These are phyloP conservation scores for Aureobasidium sp. DNA, from an alignment of 2,329 filamentous ascomycete genomes.

Conservation along the genomic window DNA sequence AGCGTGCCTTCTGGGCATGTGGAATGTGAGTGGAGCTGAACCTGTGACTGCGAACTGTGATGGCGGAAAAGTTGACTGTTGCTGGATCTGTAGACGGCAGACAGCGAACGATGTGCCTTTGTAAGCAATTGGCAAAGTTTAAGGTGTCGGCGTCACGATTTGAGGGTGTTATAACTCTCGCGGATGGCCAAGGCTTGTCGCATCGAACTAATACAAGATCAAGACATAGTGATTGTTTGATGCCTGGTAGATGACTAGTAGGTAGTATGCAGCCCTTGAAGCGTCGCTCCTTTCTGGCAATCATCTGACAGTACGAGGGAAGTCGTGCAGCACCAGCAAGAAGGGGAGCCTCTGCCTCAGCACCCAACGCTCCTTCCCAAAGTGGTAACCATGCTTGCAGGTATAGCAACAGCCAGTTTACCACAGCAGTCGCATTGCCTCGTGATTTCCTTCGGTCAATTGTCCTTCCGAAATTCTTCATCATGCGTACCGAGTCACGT, in stretches of 20 bases:
- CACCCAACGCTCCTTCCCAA: not conserved
- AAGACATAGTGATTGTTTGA: not conserved
- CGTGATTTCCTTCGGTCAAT: not conserved
- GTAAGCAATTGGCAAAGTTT: not conserved
- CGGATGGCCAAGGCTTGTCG: not conserved
- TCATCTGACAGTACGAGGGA: not conserved
- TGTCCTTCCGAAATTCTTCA: not conserved
- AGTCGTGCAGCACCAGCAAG: not conserved
- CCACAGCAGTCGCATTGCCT: not conserved
- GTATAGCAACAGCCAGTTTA: not conserved
- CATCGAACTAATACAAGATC: not conserved
- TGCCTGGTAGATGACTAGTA: not conserved
- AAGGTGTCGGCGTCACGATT: not conserved
- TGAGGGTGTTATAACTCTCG: conserved; percentile 5
- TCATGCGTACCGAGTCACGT: not conserved
- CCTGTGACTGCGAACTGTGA: not conserved
- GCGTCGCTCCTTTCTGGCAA: not conserved
- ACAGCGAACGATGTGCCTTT: not conserved
- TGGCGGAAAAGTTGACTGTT: not conserved
- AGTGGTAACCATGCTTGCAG: not conserved
- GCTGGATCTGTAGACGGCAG: not conserved
- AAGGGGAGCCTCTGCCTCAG: not conserved
- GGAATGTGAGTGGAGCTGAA: not conserved
- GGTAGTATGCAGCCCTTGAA: not conserved
- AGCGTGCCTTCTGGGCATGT: conserved; percentile 9